A percentile compares a stretch with the other conserved stretches of the same genome.
Conservation (phyloP, 164 flowering plant genomes). For the Nelumbo lutea region DNA sequence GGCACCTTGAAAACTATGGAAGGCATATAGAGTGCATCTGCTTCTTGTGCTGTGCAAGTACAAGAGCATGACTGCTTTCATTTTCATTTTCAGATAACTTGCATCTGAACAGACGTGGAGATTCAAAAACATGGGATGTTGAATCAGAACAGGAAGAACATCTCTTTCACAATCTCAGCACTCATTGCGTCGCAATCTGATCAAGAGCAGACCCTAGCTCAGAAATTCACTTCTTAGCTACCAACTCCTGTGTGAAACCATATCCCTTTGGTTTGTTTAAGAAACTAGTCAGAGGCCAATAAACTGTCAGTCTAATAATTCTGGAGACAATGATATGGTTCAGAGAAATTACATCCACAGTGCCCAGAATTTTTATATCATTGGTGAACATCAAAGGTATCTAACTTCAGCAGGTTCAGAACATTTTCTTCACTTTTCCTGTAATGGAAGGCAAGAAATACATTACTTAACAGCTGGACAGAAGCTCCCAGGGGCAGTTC, state of each 20-base stretch:
- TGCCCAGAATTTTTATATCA: constrained; percentile 22
- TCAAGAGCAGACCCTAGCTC: constrained; percentile 52
- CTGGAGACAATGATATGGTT: constrained; percentile 12
- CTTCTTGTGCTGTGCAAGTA: too few species aligned
- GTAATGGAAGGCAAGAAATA: constrained; percentile 21
- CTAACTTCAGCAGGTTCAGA: constrained; percentile 30
- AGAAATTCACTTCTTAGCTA: constrained; percentile 13
- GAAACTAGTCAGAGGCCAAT: constrained; percentile 22
- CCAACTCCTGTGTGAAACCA: constrained; percentile 18
- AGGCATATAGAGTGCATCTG: too few species aligned
- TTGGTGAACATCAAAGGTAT: constrained; percentile 26
- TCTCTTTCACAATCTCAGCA: constrained; percentile 65
- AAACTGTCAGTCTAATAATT: constrained; percentile 16
- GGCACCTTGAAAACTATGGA: too few species aligned
- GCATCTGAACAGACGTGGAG: constrained; percentile 59
- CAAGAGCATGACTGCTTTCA: too few species aligned
- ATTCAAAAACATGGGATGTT: constrained; percentile 35
- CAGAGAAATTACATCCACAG: constrained; percentile 10
- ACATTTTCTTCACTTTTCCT: constrained; percentile 20
- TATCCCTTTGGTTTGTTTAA: constrained; percentile 31
- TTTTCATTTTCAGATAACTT: constrained; percentile 30
- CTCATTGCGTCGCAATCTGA: constrained; percentile 85
- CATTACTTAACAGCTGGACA: constrained; percentile 21
- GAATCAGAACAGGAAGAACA: constrained; percentile 81
- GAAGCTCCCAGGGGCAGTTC: constrained; percentile 24